Evolutionary conservation across 345 rosid species (phyloP).

Genomic region (Eucalyptus sp.): DNA sequence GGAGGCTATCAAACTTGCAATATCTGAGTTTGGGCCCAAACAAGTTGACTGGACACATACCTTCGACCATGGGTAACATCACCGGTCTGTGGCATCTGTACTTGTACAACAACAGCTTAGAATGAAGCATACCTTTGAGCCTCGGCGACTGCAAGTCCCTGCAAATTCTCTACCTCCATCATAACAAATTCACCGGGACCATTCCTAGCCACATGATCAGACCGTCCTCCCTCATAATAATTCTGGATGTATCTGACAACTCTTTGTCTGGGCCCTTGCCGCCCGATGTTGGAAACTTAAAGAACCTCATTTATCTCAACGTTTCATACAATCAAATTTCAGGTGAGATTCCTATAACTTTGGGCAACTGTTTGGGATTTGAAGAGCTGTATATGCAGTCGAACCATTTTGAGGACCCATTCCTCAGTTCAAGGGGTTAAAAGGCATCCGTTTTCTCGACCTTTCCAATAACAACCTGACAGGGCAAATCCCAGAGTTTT

Average conservation of each 20-base stretch:
- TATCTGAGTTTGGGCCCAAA: neutral
- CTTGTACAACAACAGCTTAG: neutral
- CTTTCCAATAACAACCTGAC: slow-evolving; percentile 4
- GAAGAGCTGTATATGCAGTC: neutral
- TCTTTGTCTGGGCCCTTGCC: neutral
- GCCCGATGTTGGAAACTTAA: neutral
- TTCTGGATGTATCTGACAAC: neutral
- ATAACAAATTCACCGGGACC: neutral
- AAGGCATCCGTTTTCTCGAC: neutral
- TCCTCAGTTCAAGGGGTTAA: neutral
- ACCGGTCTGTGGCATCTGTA: neutral
- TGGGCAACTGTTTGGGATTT: neutral
- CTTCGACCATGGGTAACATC: neutral
- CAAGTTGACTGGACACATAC: neutral
- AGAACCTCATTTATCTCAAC: neutral
- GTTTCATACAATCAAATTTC: neutral
- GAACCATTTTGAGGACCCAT: neutral
- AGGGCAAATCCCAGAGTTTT: neutral
- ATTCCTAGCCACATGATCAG: neutral
- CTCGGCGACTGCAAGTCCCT: neutral
- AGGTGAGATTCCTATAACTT: neutral
- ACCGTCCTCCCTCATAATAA: neutral
- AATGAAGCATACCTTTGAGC: slow-evolving; percentile 1
- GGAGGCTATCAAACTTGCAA: neutral
- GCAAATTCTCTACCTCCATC: neutral